Percentiles rank a stretch among this genome's conserved stretches.
phyloP scores from a whole-genome alignment of 129 eudicot genomes.

The Tanacetum coccineum region DNA sequence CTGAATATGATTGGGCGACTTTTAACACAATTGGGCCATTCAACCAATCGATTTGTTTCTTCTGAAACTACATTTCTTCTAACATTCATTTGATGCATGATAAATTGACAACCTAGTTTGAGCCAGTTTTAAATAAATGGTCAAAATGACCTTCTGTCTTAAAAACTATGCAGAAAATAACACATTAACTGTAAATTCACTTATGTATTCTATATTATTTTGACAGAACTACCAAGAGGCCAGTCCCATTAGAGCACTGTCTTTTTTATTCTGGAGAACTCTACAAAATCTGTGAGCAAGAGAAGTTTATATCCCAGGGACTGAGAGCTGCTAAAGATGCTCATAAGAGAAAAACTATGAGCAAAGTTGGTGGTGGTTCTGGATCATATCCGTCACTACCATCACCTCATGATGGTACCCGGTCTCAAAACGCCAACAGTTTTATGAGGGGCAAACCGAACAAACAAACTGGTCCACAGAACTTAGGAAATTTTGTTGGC shows the following conservation, averaged over 20 bases:
- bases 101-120: too few relatives aligned
- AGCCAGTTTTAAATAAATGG: too few relatives aligned
- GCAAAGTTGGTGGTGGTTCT: constrained; percentile 41
- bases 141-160: too few relatives aligned
- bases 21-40: not conserved
- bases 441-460: constrained; percentile 59
- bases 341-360: constrained; percentile 53
- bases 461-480: constrained; percentile 68
- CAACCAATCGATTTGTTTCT: too few relatives aligned
- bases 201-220: not conserved
- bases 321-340: constrained; percentile 81
- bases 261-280: constrained; percentile 90
- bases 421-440: constrained; percentile 48
- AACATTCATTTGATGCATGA: too few relatives aligned
- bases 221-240: constrained; percentile 95
- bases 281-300: constrained; percentile 85
- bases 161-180: too few relatives aligned
- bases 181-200: not conserved
- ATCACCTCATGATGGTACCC: constrained; percentile 47
- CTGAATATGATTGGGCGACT: not conserved
- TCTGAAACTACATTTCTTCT: too few relatives aligned
- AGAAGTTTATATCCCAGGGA: constrained; percentile 70
- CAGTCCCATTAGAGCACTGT: constrained; percentile 96
- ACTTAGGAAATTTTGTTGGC: constrained; percentile 43
- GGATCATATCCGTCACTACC: constrained; percentile 45